Evolutionary conservation across 306 rosid genomes (phyloP).

Genomic region (Dalbergia cochinchinensis): DNA sequence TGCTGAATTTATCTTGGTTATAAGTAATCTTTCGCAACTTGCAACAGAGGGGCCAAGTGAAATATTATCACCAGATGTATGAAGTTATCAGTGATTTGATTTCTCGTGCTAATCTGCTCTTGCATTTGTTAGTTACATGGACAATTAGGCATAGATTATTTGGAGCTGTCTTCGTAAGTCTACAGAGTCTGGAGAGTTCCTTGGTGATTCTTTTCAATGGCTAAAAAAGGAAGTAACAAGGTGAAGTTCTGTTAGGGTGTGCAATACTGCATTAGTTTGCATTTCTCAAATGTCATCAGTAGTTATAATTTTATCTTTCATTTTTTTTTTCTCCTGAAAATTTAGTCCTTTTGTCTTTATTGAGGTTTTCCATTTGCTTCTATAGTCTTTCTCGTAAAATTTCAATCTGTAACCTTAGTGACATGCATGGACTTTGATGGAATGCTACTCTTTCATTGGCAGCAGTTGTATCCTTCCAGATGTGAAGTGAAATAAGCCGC

Average conservation of each 20-base stretch:
- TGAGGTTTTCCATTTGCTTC: neutral
- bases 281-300: no score
- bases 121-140: neutral
- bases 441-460: neutral
- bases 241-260: neutral
- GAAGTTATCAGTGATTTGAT: neutral
- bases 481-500: neutral
- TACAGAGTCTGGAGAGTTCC: neutral
- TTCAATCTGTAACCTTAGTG: neutral
- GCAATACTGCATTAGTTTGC: neutral
- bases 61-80: neutral
- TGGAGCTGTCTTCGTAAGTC: no score
- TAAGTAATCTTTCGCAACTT: neutral
- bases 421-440: conserved; percentile 3
- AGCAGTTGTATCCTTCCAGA: neutral
- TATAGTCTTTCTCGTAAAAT: neutral
- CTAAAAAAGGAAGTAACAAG: neutral
- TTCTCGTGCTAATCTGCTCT: neutral
- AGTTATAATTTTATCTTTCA: neutral
- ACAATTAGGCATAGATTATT: neutral
- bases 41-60: neutral
- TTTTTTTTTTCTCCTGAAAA: neutral
- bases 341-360: neutral
- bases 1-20: conserved; percentile 15
- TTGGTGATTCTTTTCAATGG: neutral